Percentiles rank a stretch among this genome's conserved stretches.
These are phyloP conservation scores for Microdochium paspali DNA, from an alignment of 2,329 filamentous ascomycete species.

Conservation along the genomic window DNA sequence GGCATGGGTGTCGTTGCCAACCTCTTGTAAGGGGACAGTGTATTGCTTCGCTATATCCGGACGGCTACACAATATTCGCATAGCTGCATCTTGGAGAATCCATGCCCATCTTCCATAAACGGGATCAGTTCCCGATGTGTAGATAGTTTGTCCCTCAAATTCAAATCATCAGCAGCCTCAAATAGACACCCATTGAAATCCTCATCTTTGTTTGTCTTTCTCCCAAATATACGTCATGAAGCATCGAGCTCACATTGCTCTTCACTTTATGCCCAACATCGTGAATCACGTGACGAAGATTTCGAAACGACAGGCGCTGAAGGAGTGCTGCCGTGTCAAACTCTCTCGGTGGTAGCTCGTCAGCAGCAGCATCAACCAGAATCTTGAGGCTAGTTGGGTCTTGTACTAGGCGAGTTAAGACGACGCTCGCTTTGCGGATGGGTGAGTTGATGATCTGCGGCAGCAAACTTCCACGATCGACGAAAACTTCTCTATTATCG, in stretches of 20 bases:
- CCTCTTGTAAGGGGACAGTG: background rate
- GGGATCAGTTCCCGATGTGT: conserved; percentile 30
- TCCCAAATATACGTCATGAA: conserved; percentile 46
- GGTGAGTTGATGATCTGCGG: conserved; percentile 57
- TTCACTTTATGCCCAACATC: conserved; percentile 35
- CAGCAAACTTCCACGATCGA: conserved; percentile 38
- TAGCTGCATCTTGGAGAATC: conserved; percentile 24
- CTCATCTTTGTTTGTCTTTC: conserved; percentile 44
- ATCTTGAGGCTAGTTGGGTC: conserved; percentile 38
- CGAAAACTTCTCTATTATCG: conserved; percentile 69
- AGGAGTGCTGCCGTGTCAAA: conserved; percentile 6
- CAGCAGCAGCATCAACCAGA: conserved; percentile 12
- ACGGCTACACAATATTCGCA: background rate
- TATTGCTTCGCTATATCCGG: too few relatives aligned
- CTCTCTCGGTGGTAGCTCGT: conserved; percentile 25
- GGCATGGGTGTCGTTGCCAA: background rate
- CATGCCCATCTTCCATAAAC: conserved; percentile 27
- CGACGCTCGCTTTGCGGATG: conserved; percentile 62
- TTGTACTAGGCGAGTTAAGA: conserved; percentile 61
- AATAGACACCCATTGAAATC: conserved; percentile 53
- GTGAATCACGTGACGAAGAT: conserved; percentile 35
- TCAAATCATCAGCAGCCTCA: conserved; percentile 32
- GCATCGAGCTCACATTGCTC: conserved; percentile 53
- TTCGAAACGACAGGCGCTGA: conserved; percentile 31
- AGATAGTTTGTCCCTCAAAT: conserved; percentile 21